These are phyloP conservation scores for Letharia lupina DNA, from an alignment of 495 filamentous ascomycete genomes.

Conservation along the genomic window DNA sequence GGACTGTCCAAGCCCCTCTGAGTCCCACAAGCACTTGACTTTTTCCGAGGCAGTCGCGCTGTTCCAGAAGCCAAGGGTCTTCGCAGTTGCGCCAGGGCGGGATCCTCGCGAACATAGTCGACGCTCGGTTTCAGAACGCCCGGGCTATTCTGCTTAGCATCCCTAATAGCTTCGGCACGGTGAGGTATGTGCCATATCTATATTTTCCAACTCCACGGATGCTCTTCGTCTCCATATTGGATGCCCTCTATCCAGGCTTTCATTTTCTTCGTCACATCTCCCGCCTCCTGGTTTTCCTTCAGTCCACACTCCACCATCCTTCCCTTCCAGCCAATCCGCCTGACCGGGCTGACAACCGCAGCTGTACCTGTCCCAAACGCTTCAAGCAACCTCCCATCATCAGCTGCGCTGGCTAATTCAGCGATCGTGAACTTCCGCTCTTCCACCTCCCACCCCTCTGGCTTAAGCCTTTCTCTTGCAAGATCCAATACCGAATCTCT, in stretches of 20 bases:
- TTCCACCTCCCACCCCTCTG: slow-evolving; percentile 78
- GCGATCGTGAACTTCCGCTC: slow-evolving; percentile 88
- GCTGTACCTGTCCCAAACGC: slow-evolving; percentile 92
- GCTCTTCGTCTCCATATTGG: slow-evolving; percentile 88
- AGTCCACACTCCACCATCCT: slow-evolving; percentile 70
- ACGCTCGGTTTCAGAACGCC: not conserved
- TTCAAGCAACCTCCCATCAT: slow-evolving; percentile 81
- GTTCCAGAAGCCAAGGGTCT: too few species aligned
- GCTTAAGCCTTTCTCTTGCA: slow-evolving; percentile 68
- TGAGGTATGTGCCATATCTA: not conserved
- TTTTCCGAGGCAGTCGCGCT: not conserved
- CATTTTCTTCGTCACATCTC: slow-evolving; percentile 73
- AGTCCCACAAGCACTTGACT: not conserved
- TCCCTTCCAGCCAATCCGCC: slow-evolving; percentile 78
- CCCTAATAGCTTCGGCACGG: not conserved
- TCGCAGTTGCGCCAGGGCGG: not conserved
- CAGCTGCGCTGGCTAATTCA: slow-evolving; percentile 67
- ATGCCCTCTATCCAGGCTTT: slow-evolving; percentile 93
- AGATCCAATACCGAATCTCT: slow-evolving; percentile 78
- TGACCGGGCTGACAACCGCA: slow-evolving; percentile 62
- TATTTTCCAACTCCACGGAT: slow-evolving; percentile 58
- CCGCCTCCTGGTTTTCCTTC: slow-evolving; percentile 70
- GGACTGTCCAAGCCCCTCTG: not conserved
- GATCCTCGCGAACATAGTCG: not conserved
- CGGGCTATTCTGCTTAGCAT: not conserved